Conservation (phyloP, 2,329 filamentous ascomycete genomes). For the Pseudocercospora eumusae region DNA sequence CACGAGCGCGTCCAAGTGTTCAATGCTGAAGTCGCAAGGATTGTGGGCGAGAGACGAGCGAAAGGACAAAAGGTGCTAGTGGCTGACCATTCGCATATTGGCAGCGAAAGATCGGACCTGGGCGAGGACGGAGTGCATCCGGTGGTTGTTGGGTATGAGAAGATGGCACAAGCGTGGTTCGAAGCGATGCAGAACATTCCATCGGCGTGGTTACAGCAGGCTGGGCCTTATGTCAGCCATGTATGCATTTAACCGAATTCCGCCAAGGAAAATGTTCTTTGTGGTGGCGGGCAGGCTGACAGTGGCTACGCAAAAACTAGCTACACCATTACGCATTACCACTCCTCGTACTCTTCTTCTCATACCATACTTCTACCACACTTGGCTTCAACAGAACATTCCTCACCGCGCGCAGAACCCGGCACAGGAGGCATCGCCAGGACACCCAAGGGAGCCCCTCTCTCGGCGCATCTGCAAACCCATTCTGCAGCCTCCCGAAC, state of each 20-base stretch:
- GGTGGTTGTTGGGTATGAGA: too few species aligned
- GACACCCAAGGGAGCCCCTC: not conserved
- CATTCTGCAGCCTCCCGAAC: not conserved
- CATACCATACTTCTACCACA: too few species aligned
- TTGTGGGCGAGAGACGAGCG: too few species aligned
- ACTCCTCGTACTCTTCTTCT: conserved; percentile 2
- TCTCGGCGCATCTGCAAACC: not conserved
- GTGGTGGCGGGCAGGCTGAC: conserved; percentile 6
- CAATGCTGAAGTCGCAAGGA: conserved; percentile 23
- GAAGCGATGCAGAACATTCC: too few species aligned
- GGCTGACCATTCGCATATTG: too few species aligned
- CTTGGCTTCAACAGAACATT: too few species aligned
- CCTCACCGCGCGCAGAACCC: not conserved
- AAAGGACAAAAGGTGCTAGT: too few species aligned
- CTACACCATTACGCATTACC: conserved; percentile 5
- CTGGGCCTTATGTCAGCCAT: not conserved
- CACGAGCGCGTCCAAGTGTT: conserved; percentile 29
- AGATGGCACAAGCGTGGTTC: too few species aligned
- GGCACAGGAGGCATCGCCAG: not conserved
- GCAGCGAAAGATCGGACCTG: too few species aligned
- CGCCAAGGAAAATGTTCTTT: too few species aligned
- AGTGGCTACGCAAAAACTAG: not conserved
- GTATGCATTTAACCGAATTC: not conserved
- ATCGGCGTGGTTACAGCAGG: too few species aligned
- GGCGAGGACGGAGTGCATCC: too few species aligned